Evolutionary conservation across 1,284 basidiomycete species (phyloP), one percentile per base, ranked within the genome.

Genomic region (Cutaneotrichosporon arboriforme): DNA sequence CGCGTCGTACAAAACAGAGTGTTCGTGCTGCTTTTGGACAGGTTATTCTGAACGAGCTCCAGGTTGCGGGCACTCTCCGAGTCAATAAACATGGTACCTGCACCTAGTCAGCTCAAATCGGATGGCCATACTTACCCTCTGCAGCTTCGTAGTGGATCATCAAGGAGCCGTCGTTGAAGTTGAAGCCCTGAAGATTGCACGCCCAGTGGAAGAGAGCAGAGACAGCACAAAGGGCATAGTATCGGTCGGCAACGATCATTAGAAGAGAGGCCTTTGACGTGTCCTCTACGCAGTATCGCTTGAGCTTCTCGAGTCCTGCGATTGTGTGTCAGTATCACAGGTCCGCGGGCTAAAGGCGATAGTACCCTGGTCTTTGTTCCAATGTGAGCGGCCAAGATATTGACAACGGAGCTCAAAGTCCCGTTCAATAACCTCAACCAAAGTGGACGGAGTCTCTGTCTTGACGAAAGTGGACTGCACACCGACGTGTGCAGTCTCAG

Each of bases 71-170:
- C 88, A 0, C 87, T 90, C 53, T 92, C 90, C 0, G 84, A 80
- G 67, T 96, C 92, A 61, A 97, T 88, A 80, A 94, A 82, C 85
- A 96, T 88, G 0, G 89, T 92, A 0, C 90, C 90, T 71, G 14
- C 20, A 14, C n/a, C n/a, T n/a, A n/a, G 34, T 49, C 34, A 49
- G 37, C n/a, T 8, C 15, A 13, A 15, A 23, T 18, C 39, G 57
- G 58, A n/a, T n/a, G 43, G n/a, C 23, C 1, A 2, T 9, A 50
- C 62, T 34, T 12, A 76, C 80, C 81, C 63, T 80, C 87, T 0
- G 88, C 84, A 1, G 88, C 82, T 0, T 82, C 78, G 67, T 87
- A 94, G 13, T 81, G 79, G 56, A 97, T 90, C 26, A 83, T 81
- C n/a, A 97, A 76, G 9, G 87, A 90, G 10, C 77, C 77, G 0